These are phyloP conservation scores for Quercus rubra DNA, from an alignment of 306 rosid species.

Conservation along the genomic window DNA sequence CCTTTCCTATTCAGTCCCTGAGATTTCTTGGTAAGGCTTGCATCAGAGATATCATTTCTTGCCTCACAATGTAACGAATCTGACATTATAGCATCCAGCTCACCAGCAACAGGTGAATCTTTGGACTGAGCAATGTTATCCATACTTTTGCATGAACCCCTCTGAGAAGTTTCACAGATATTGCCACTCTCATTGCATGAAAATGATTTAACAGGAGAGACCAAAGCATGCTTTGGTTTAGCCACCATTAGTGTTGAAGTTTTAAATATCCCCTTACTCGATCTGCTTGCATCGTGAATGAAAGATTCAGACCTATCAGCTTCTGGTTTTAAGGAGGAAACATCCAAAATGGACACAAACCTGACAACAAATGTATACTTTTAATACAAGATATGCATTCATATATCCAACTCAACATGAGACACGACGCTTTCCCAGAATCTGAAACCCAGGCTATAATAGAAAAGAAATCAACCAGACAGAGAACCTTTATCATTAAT, in stretches of 20 bases:
- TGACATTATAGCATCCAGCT: conserved; percentile 18
- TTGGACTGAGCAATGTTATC: conserved; percentile 25
- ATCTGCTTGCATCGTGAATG: conserved; percentile 46
- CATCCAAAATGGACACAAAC: conserved; percentile 89
- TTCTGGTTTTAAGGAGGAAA: conserved; percentile 82
- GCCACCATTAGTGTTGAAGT: conserved; percentile 81
- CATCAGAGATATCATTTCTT: conserved; percentile 26
- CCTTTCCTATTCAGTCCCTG: conserved; percentile 70
- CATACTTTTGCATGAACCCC: conserved; percentile 35
- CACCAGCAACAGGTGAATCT: conserved; percentile 29
- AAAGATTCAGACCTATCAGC: conserved; percentile 32
- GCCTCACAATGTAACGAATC: conserved; percentile 37
- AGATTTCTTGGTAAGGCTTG: conserved; percentile 26
- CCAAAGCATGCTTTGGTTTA: conserved; percentile 40
- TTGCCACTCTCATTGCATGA: conserved; percentile 36
- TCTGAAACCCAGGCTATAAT: neutral
- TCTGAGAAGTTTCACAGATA: conserved; percentile 42
- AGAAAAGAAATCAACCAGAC: neutral
- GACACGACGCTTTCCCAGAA: conserved; percentile 8
- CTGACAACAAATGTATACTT: conserved; percentile 43
- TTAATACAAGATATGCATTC: conserved; percentile 18
- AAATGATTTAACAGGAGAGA: conserved; percentile 32
- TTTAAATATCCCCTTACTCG: conserved; percentile 46
- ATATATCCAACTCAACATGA: conserved; percentile 11
- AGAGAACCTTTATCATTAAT: neutral